A percentile compares a stretch with the other conserved stretches of the same genome.
These are phyloP conservation scores for Blumeria hordei DNA, from an alignment of 2,329 filamentous ascomycete genomes.

Conservation along the genomic window DNA sequence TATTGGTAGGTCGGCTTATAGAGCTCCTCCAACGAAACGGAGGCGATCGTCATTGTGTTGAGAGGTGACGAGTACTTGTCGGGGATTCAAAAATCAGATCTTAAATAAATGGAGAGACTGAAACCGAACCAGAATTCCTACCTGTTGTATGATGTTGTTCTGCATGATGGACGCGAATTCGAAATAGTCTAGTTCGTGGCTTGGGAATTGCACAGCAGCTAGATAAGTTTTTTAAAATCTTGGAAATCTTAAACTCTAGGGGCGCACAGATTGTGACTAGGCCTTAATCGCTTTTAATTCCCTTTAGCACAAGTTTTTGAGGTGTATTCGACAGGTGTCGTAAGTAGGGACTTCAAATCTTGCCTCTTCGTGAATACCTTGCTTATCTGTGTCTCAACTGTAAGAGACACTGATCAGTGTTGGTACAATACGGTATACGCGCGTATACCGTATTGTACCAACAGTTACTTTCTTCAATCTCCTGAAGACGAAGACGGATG, in stretches of 20 bases:
- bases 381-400: slow-evolving; percentile 1
- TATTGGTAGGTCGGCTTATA: background rate
- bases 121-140: background rate
- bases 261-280: background rate
- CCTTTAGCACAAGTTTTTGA: background rate
- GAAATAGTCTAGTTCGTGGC: background rate
- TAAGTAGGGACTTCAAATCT: slow-evolving; percentile 1
- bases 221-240: background rate
- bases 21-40: background rate
- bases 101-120: background rate
- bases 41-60: background rate
- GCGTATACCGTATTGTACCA: no score
- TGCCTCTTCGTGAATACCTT: background rate
- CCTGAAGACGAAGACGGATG: background rate
- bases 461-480: background rate
- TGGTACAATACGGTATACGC: background rate
- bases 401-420: slow-evolving; percentile 1
- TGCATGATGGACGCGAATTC: background rate
- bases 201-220: background rate
- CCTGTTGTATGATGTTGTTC: background rate
- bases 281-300: background rate
- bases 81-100: background rate
- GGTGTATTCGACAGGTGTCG: background rate
- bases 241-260: background rate
- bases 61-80: background rate